Evolutionary conservation across 2,329 filamentous ascomycete species (phyloP), one percentile per base, ranked within the genome.

Genomic region (Trichophyton simii): DNA sequence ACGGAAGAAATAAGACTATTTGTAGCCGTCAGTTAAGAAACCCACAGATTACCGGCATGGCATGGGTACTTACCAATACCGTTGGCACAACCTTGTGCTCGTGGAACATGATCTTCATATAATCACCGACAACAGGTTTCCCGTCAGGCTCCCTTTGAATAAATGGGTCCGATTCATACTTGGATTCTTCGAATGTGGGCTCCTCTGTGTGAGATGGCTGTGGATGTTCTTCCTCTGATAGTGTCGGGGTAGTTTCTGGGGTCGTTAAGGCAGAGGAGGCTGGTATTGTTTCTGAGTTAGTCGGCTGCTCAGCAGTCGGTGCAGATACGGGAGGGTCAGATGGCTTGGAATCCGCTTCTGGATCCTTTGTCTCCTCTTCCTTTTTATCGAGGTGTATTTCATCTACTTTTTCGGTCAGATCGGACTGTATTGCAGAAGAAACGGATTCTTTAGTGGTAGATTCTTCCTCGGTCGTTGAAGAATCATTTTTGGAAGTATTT

Each of bases 71-170:
- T 81, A 95, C 91, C 72, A 99, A 76, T 69, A 99, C 97, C 1
- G 91, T 96, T 31, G 94, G 94, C 60, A 99, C 91, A 65, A 99
- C 94, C 66, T 86, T 84, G 74, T 97, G 85, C 73, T 96, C 87
- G 25, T 97, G 91, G 76, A 99, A 97, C 76, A 92, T 91, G 74
- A 94, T 91, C 77, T 99, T 99, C 63, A 99, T 79, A 68, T 87
- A 88, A 73, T 99, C 94, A 59, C 94, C 94, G 9, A 99, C 94
- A 22, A 99, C 91, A 2, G 91, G 88, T 36, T 82, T 80, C 5
- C 84, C 83, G 66, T 86, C 81, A 31, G 78, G 72, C 65, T 86
- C 84, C 15, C 80, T 76, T 65, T 86, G 83, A 62, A 83, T 81
- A 25, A 78, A 76, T 6, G 55, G 55, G 28, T 58, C 55, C 8